These are phyloP conservation scores for Solanum clarkiae DNA, from an alignment of 257 asterid species.

Conservation along the genomic window DNA sequence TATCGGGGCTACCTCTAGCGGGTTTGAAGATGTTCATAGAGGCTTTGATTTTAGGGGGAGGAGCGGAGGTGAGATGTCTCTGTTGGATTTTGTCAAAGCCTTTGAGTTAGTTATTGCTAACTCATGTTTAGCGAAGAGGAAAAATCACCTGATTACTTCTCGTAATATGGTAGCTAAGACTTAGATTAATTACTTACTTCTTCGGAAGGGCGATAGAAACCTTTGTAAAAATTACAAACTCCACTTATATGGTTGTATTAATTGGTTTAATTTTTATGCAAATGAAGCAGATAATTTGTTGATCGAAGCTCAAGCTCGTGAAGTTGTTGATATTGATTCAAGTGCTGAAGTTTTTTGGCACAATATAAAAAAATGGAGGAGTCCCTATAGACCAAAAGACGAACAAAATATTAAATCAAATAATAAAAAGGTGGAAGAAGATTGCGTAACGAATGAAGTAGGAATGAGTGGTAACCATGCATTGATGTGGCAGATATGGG, in stretches of 20 bases:
- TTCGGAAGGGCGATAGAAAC: no score
- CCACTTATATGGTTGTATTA: background rate
- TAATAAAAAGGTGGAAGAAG: background rate
- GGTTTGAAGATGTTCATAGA: no score
- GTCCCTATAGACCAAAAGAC: background rate
- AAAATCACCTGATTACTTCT: no score
- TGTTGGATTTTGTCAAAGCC: no score
- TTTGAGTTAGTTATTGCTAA: no score
- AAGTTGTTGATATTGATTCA: background rate
- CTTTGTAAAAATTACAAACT: no score
- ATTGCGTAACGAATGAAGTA: background rate
- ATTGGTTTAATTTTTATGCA: background rate
- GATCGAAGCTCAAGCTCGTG: background rate
- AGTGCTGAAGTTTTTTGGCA: background rate
- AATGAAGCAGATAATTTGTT: background rate
- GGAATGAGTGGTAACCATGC: background rate
- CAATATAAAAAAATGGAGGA: background rate
- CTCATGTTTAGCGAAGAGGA: no score
- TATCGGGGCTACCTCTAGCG: no score
- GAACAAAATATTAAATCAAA: background rate
- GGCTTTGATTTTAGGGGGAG: no score
- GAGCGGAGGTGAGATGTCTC: no score
- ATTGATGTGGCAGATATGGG: constrained; percentile 52
- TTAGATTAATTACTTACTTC: no score
- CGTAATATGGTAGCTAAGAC: no score